Conservation (phyloP, 371 early-diverging fungal genomes). For the Chytridium lagenaria region DNA sequence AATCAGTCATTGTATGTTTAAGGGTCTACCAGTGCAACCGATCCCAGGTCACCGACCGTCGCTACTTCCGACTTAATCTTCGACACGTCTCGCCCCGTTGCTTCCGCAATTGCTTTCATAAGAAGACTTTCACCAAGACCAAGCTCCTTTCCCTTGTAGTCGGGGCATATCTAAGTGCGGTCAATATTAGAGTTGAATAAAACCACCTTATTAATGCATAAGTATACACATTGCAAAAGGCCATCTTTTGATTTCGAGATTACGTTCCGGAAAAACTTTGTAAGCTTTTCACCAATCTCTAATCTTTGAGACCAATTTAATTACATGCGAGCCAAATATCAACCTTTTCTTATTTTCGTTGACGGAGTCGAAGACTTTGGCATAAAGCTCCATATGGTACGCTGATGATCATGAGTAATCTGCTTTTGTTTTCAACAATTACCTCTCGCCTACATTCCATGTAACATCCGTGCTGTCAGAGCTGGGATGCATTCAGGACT, state of each 20-base stretch:
- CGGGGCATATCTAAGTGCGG: slow-evolving; percentile 78
- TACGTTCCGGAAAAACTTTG: slow-evolving; percentile 76
- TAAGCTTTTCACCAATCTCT: slow-evolving; percentile 80
- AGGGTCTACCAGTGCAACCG: slow-evolving; percentile 77
- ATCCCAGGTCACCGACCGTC: slow-evolving; percentile 90
- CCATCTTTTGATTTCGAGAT: slow-evolving; percentile 74
- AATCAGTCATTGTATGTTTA: not conserved
- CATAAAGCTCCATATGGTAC: slow-evolving; percentile 87
- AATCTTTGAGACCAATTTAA: slow-evolving; percentile 69
- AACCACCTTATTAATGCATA: slow-evolving; percentile 94
- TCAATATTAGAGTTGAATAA: not conserved
- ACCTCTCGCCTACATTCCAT: slow-evolving; percentile 21
- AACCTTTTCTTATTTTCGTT: slow-evolving; percentile 81
- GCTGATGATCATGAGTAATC: no score
- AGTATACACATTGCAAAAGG: slow-evolving; percentile 80
- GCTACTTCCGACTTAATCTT: slow-evolving; percentile 82
- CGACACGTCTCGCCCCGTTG: slow-evolving; percentile 78
- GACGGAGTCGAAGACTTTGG: slow-evolving; percentile 83
- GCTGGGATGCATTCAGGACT: no score
- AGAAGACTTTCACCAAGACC: slow-evolving; percentile 95
- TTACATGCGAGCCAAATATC: no score
- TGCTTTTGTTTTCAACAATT: no score
- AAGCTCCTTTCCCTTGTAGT: slow-evolving; percentile 95
- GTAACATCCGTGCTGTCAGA: not conserved
- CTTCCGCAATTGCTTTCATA: slow-evolving; percentile 91